Conservation (phyloP, 1,139 yeast genomes). For the Yamadazyma pseudoaaseri region DNA sequence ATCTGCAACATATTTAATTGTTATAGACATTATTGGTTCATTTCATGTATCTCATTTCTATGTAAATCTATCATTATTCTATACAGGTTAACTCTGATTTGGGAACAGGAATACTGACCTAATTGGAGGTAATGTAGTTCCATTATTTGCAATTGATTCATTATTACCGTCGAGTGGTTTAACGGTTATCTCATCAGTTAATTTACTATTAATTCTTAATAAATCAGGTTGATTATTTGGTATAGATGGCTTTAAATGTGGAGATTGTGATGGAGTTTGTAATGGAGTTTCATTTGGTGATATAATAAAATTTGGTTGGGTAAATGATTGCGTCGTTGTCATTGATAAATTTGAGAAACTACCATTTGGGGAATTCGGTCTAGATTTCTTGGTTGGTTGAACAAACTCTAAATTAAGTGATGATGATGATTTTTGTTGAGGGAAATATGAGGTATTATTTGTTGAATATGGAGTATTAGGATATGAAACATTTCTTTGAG, state of each 20-base stretch:
- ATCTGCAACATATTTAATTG: too few species aligned
- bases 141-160: constrained; percentile 37
- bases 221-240: constrained; percentile 9
- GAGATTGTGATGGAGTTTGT: constrained; percentile 47
- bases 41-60: too few species aligned
- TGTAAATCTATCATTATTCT: too few species aligned
- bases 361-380: constrained; percentile 41
- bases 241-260: constrained; percentile 30
- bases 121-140: constrained; percentile 46
- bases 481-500: constrained; percentile 10
- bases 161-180: constrained; percentile 20
- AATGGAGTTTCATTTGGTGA: constrained; percentile 41
- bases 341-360: constrained; percentile 13
- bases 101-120: constrained; percentile 31
- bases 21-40: too few species aligned
- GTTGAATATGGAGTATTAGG: constrained; percentile 16
- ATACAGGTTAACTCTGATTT: neutral
- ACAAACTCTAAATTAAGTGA: constrained; percentile 16
- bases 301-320: constrained; percentile 19
- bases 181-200: constrained; percentile 10
- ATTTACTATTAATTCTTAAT: constrained; percentile 5
- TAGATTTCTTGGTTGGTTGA: constrained; percentile 30
- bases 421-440: constrained; percentile 21
- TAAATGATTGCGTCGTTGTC: constrained; percentile 7
- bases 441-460: constrained; percentile 13